Evolutionary conservation across 2,329 filamentous ascomycete species (phyloP).

Genomic region (Claviceps sp.): DNA sequence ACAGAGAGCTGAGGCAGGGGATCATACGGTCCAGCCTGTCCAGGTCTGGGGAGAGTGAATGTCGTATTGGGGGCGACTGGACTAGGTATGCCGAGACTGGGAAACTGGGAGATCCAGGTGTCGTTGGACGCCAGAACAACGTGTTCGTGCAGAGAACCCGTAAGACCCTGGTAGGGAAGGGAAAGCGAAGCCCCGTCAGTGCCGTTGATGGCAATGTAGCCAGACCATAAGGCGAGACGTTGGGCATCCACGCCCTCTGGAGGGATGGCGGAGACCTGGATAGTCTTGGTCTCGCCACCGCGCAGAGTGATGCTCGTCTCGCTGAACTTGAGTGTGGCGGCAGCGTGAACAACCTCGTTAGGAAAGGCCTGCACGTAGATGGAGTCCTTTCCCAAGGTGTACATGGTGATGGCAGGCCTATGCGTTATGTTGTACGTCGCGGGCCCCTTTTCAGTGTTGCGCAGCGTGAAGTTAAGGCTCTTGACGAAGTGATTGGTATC

Average conservation of each 20-base stretch:
- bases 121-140: constrained; percentile 12
- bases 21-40: constrained; percentile 18
- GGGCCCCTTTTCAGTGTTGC: constrained; percentile 34
- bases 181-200: constrained; percentile 23
- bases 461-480: constrained; percentile 38
- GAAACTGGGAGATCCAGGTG: constrained; percentile 19
- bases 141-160: constrained; percentile 20
- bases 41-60: constrained; percentile 28
- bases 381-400: constrained; percentile 26
- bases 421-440: constrained; percentile 40
- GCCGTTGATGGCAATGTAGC: constrained; percentile 16
- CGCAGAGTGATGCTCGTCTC: constrained; percentile 4
- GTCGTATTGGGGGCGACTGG: constrained; percentile 21
- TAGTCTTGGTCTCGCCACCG: constrained; percentile 2
- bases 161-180: constrained; percentile 28
- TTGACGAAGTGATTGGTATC: constrained; percentile 43
- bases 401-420: constrained; percentile 36
- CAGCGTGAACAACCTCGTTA: constrained; percentile 25
- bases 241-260: constrained; percentile 2
- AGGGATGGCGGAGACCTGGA: constrained; percentile 4
- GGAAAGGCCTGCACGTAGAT: constrained; percentile 30
- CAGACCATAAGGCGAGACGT: constrained; percentile 8
- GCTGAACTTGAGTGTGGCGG: constrained; percentile 19
- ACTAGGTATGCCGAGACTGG: constrained; percentile 10
- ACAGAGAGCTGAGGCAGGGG: constrained; percentile 26